Base-by-base conservation (phyloP, 2,329 filamentous ascomycete species). In the Calonectria hawksworthii region DNA sequence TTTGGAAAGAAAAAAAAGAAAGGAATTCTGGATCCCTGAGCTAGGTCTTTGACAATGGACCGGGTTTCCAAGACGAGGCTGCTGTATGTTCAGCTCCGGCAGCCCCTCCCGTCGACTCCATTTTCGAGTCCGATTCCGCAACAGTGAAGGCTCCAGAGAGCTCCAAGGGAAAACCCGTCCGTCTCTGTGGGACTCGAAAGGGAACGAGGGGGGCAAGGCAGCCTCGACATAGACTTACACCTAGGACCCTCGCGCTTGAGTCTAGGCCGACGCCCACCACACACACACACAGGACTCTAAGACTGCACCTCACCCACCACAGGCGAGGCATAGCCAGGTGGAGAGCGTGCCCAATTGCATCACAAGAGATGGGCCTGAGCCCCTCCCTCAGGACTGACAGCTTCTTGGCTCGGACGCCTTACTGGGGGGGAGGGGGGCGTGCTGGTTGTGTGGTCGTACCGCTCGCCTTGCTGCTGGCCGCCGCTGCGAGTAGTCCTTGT, bases 41-140 rank as follows among this genome's bases (percentile, higher is more conserved):
- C 38, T 32, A 32, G 32, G 44, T 52, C 23, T 44, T n/a, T 47
- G 34, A 32, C 44, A 32, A 16, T 23, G n/a, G 26, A 41, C 41
- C 44, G 14, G 44, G 68, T 70, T 70, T 69, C 36, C 47, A 52
- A n/a, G 54, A 64, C 47, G 26, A 70, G 68, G 56, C 68, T 44
- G 56, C 65, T 70, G 47, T 47, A 34, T 36, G 44, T 54, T 26
- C 52, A 54, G 68, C 38, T 59, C 41, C 41, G 44, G 50, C 36
- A 36, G 50, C 28, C 34, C 28, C 34, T 23, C 36, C 30, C 63
- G 13, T 51, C 13, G 47, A 21, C 47, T 32, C 32, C 28, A 21
- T 26, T 23, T 34, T 36, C 47, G n/a, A 26, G 56, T 54, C 51
- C 56, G 21, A 28, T 41, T 63, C 56, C 23, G 34, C 34, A 41